Evolutionary conservation across 805 yeast species (phyloP), one percentile per base, ranked within the genome.

Genomic region (Candida khao-thaluensis): DNA sequence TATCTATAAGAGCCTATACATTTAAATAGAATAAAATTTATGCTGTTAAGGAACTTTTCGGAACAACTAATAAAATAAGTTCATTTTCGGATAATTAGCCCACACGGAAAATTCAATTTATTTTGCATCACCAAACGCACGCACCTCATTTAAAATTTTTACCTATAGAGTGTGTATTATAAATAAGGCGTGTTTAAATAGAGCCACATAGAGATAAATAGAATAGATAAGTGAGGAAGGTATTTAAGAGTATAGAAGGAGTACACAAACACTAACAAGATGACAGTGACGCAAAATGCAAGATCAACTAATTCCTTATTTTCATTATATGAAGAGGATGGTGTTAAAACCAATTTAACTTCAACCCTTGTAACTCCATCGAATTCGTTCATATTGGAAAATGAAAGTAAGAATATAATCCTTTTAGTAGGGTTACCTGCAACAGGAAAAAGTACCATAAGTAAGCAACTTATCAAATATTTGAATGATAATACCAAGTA

Each of bases 361-460:
- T 38, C 42, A 12, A 27, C 37, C 4, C 7, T 5, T 2, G 34
- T 32, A 4, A 18, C 37, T 2, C 42, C 37, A n/a, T 15, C 37
- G 21, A 38, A 27, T 23, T 38, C 42, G 20, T 38, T 38, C 14
- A 28, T 32, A 22, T 20, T 33, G 7, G 30, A 38, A 7, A 33
- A 38, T 12, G 16, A 21, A 32, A 37, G 40, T 21, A 43, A 46
- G 17, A 43, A 24, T 14, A 47, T 47, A 3, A 42, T 47, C 1
- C 16, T 68, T 40, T 45, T 68, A 36, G 67, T 66, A 6, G 73
- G 73, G 1, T 57, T 68, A 35, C 73, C 73, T 0, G 73, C 72
- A 2, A 54, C 61, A 3, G 73, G 73, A 2, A 68, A 68, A 48
- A 59, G 66, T 37, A 66, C 72, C 17, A 45, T 66, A 6, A 57